Percentiles rank a stretch among this genome's conserved stretches.
These are phyloP conservation scores for Fusarium palustre DNA, from an alignment of 2,329 filamentous ascomycete species.

Conservation along the genomic window DNA sequence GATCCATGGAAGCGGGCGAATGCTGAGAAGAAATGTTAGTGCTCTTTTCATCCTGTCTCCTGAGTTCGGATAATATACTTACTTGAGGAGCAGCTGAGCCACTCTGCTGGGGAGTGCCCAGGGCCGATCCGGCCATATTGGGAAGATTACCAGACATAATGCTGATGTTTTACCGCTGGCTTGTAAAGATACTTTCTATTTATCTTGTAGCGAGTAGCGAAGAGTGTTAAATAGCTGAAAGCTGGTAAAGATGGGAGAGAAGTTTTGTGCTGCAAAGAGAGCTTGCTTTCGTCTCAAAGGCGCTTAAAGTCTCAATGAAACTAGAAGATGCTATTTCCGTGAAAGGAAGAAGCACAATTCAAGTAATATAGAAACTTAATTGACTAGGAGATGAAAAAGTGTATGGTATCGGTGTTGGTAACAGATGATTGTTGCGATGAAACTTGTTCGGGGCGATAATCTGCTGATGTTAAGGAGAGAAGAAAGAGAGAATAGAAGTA, in stretches of 20 bases:
- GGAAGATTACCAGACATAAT: constrained; percentile 14
- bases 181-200: constrained; percentile 10
- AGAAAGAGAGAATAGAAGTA: neutral
- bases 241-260: neutral
- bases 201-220: constrained; percentile 4
- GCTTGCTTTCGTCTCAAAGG: neutral
- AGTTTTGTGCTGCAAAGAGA: neutral
- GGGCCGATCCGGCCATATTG: neutral
- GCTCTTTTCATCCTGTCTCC: constrained; percentile 1
- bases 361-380: constrained; percentile 1
- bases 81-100: neutral
- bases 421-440: constrained; percentile 12
- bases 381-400: constrained; percentile 3
- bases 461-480: constrained; percentile 16
- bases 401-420: neutral
- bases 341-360: constrained; percentile 2
- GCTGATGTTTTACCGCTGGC: neutral
- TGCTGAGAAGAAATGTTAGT: constrained; percentile 11
- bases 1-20: neutral
- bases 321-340: neutral
- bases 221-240: neutral
- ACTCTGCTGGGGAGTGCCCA: neutral
- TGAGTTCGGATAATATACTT: neutral
- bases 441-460: constrained; percentile 6
- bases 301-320: neutral